These are phyloP conservation scores for Lepidium sativum DNA, from an alignment of 345 rosid genomes.

Conservation along the genomic window DNA sequence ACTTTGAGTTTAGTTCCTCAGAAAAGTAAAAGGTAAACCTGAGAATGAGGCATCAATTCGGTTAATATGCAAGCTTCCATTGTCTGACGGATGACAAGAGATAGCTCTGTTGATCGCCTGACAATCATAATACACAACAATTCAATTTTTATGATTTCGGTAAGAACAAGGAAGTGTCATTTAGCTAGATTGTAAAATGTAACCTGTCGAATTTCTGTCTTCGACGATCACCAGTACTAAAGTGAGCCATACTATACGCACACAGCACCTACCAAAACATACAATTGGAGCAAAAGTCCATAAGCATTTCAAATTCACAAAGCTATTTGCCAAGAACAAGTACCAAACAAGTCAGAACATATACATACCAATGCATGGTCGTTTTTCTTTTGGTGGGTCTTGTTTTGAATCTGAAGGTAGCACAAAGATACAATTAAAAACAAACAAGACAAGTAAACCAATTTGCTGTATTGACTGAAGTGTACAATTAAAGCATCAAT, in stretches of 20 bases:
- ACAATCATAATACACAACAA: background rate
- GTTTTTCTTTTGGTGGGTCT: slow-evolving; percentile 53
- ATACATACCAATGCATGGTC: slow-evolving; percentile 63
- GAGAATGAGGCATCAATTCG: slow-evolving; percentile 80
- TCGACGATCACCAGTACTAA: slow-evolving; percentile 88
- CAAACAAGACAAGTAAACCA: background rate
- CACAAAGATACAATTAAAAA: background rate
- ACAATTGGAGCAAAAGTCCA: background rate
- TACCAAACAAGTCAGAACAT: background rate
- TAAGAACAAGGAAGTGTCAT: background rate
- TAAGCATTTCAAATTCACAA: background rate
- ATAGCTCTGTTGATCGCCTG: slow-evolving; percentile 95
- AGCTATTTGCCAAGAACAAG: background rate
- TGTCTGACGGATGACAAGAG: slow-evolving; percentile 85
- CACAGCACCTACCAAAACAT: slow-evolving; percentile 52
- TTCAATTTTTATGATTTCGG: background rate
- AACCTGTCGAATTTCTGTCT: slow-evolving; percentile 87
- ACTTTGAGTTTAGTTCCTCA: background rate
- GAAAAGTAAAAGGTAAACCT: slow-evolving; percentile 37
- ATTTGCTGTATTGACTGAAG: background rate
- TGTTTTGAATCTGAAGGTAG: slow-evolving; percentile 57
- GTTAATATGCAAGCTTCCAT: slow-evolving; percentile 92
- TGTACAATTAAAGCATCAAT: background rate
- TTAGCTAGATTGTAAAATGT: background rate
- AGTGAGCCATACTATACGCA: slow-evolving; percentile 95